Evolutionary conservation across 2,329 filamentous ascomycete species (phyloP), one percentile per base, ranked within the genome.

Genomic region (Colletotrichum sp.): DNA sequence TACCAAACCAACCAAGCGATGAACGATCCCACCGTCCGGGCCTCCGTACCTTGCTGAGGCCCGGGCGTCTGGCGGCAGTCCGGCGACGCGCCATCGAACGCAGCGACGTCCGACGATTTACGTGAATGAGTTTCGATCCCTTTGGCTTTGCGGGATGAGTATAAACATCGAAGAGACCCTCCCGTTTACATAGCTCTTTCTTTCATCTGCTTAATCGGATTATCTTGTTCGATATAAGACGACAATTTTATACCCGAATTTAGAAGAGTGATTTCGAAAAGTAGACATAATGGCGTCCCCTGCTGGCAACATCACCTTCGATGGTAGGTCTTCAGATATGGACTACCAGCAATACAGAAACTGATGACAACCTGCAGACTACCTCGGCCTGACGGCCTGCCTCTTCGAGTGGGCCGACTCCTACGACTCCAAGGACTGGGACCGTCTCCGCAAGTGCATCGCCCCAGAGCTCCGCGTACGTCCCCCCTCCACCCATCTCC

Each of bases 351-450:
- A 36, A 8, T 16, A 36, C 34, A 8, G 15, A 44, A 15, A 39
- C 84, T 92, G 92, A 82, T 44, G 1, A 15, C 2, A 2, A 10
- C 2, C 6, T 18, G 6, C 76, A 88, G 89, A 91, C 80, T 88
- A 87, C 79, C 86, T 90, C 81, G 88, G 88, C 66, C 84, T 88
- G 80, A 86, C 85, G 75, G 82, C 87, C 66, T 86, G 87, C 44
- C 85, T 87, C 79, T 92, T 90, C 83, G 89, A 92, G 80, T 93
- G 91, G 91, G 91, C 90, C 70, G 91, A 92, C 82, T 91, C 89
- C 86, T 93, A 93, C 83, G 91, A 93, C 83, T 89, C 88, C 82
- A 93, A 94, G 85, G 89, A 93, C 85, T 93, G 91, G 91, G 83
- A 86, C 6, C 88, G 91, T 68, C 88, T 93, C 49, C 80, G 85